Conservation (phyloP, 2,329 filamentous ascomycete species). For the Beauveria caledonica region DNA sequence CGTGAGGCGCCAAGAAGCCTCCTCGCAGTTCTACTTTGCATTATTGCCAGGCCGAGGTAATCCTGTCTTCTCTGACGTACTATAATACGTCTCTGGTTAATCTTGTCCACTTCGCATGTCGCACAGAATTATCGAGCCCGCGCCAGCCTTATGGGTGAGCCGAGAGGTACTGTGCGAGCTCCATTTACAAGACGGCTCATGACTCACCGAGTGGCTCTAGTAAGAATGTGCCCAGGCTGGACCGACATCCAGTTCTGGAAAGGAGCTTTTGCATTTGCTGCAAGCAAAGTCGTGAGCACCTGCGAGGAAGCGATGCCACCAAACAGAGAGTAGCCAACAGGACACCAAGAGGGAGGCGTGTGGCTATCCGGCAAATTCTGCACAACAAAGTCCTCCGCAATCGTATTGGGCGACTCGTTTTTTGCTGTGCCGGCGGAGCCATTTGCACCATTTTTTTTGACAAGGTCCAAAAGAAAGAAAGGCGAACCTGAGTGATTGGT, state of each 20-base stretch:
- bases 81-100: too few relatives aligned
- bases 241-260: not conserved
- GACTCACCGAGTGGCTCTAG: slow-evolving; percentile 7
- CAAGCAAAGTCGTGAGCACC: not conserved
- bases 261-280: not conserved
- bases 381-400: not conserved
- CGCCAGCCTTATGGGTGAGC: not conserved
- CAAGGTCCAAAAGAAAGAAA: not conserved
- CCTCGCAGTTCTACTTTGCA: not conserved
- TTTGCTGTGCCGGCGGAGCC: not conserved
- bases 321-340: not conserved
- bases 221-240: not conserved
- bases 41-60: not conserved
- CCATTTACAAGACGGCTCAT: not conserved
- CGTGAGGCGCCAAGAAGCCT: not conserved
- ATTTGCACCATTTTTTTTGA: not conserved
- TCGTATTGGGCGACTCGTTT: too few relatives aligned
- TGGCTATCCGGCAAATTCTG: not conserved
- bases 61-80: too few relatives aligned
- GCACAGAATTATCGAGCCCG: not conserved
- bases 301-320: not conserved
- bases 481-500: not conserved
- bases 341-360: not conserved
- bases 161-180: not conserved
- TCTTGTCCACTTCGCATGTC: not conserved